Conservation (phyloP, 2,329 filamentous ascomycete species). For the Pseudocercospora macadamiae region DNA sequence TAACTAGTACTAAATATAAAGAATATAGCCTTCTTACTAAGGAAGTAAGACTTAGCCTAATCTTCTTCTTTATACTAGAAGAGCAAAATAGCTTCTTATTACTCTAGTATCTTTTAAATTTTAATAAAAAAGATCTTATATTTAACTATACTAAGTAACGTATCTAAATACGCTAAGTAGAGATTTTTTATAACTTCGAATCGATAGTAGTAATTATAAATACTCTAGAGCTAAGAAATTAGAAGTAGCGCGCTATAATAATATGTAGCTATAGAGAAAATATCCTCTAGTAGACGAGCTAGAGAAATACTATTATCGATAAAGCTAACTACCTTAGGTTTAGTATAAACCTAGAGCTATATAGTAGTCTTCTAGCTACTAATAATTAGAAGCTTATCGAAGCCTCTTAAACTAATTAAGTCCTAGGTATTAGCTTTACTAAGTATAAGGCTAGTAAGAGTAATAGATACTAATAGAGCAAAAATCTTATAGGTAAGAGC, state of each 20-base stretch:
- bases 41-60: neutral
- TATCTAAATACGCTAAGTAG: neutral
- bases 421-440: neutral
- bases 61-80: neutral
- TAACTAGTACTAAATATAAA: neutral
- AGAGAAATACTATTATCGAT: neutral
- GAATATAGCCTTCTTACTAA: neutral
- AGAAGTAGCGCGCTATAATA: neutral
- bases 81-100: neutral
- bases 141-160: neutral
- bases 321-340: neutral
- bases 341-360: neutral
- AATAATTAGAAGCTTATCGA: neutral
- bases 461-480: neutral
- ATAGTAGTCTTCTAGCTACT: neutral
- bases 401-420: neutral
- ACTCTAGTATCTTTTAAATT: neutral
- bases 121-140: neutral
- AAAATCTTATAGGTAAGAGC: neutral
- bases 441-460: neutral
- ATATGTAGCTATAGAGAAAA: neutral
- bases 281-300: neutral
- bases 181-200: neutral
- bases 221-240: neutral
- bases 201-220: neutral